These are phyloP conservation scores for Eimeria tenella DNA, from an alignment of 169 alveolate genomes.

Conservation along the genomic window DNA sequence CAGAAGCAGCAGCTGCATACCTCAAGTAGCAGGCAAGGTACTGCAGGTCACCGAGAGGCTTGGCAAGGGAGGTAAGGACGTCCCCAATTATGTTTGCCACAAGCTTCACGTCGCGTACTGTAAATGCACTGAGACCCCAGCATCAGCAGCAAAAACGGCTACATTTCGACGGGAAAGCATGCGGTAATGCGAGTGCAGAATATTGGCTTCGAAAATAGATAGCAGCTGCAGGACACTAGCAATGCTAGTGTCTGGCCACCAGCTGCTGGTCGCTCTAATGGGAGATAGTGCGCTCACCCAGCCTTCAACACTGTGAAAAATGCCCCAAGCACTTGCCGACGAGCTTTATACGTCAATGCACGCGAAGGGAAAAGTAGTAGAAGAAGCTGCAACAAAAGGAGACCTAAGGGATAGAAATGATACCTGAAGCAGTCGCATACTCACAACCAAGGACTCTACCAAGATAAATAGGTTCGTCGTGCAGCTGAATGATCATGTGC, in stretches of 20 bases:
- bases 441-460: neutral
- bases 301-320: slow-evolving; percentile 34
- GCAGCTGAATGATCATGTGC: no score
- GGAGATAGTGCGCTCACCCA: slow-evolving; percentile 41
- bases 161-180: neutral
- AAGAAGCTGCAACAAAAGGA: slow-evolving; percentile 41
- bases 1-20: slow-evolving; percentile 70
- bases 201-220: neutral
- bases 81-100: slow-evolving; percentile 89
- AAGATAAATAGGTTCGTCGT: neutral
- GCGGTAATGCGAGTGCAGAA: neutral
- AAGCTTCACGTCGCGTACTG: slow-evolving; percentile 85
- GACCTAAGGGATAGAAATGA: slow-evolving; percentile 18
- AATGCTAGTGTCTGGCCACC: neutral
- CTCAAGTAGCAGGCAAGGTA: slow-evolving; percentile 84
- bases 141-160: slow-evolving; percentile 15
- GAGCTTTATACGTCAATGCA: neutral
- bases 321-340: slow-evolving; percentile 24
- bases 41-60: slow-evolving; percentile 88
- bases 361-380: slow-evolving; percentile 26
- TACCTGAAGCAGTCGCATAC: slow-evolving; percentile 12
- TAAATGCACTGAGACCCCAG: slow-evolving; percentile 75
- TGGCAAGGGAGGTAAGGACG: slow-evolving; percentile 87
- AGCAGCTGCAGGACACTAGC: neutral
- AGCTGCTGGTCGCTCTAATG: neutral